Percentiles rank a stretch among this genome's conserved stretches.
phyloP scores from a whole-genome alignment of 2,329 filamentous ascomycete genomes.

The Xylariaceae sp. region DNA sequence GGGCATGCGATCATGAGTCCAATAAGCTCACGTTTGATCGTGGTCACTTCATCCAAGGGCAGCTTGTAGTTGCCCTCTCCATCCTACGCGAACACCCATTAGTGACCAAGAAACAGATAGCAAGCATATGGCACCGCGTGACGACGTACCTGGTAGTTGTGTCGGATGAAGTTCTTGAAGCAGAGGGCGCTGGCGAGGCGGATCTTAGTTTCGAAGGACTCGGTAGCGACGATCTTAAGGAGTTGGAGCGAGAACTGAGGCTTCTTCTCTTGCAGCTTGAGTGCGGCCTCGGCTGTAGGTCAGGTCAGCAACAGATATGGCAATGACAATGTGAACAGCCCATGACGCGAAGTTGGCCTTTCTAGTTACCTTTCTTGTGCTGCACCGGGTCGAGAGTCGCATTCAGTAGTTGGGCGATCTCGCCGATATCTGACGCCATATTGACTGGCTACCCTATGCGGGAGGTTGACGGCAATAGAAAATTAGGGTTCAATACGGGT shows the following conservation, averaged over 20 bases:
- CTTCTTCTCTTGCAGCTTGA: conserved; percentile 74
- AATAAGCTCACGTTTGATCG: conserved; percentile 93
- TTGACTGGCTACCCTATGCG: conserved; percentile 23
- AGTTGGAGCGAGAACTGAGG: conserved; percentile 83
- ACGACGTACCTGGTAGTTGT: conserved; percentile 73
- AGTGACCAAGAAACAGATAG: background rate
- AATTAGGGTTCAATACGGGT: background rate
- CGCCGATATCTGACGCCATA: conserved; percentile 54
- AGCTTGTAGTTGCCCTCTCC: conserved; percentile 94
- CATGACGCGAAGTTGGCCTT: conserved; percentile 18
- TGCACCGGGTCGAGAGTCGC: conserved; percentile 83
- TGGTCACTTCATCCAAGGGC: conserved; percentile 70
- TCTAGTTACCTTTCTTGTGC: conserved; percentile 73
- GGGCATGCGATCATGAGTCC: conserved; percentile 94
- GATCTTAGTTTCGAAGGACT: conserved; percentile 66
- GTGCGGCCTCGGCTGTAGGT: conserved; percentile 67
- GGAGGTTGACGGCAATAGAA: conserved; percentile 5
- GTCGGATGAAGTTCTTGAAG: conserved; percentile 98
- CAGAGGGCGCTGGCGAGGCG: conserved; percentile 83
- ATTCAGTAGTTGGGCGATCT: conserved; percentile 77
- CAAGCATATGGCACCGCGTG: background rate
- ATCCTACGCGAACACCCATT: conserved; percentile 47
- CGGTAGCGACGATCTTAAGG: conserved; percentile 82
- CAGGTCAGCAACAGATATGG: conserved; percentile 15
- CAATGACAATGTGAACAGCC: conserved; percentile 23